Evolutionary conservation across 2,329 filamentous ascomycete species (phyloP), one percentile per base, ranked within the genome.

Genomic region (Aspergillus carbonarius): DNA sequence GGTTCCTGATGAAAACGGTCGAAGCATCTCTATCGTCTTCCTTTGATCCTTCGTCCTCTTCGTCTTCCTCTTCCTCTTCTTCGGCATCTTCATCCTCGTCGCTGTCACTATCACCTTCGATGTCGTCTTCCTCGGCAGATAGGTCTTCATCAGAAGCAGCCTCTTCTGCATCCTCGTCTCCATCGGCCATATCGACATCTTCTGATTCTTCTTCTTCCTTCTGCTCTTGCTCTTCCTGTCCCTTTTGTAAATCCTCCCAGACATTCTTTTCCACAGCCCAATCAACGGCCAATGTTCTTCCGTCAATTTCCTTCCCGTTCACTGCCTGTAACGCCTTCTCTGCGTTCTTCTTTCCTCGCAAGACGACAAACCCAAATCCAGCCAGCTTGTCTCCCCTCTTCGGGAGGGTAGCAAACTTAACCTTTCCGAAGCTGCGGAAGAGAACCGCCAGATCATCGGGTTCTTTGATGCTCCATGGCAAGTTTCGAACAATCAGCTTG

Each of bases 401-500:
- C 1, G 96, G 96, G 54, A 99, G 79, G 66, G 91, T 91, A 37
- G 90, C 88, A 74, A 88, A 89, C 75, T 93, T 96, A 70, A 99
- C 87, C 75, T 97, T 96, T 61, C 95, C 95, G 72, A 89, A 97
- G 70, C 89, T 92, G 69, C 86, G 81, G 76, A 99, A 99, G 4
- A 96, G 80, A 57, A 86, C 83, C 5, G 85, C 82, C 59, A 99
- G 79, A 70, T 98, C 89, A 32, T 96, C 90, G 0, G 90, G 83
- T 8, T 86, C 89, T 77, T 96, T 96, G 72, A 99, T 89, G 66
- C 89, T 96, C 95, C 95, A 99, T 0, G 95, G 93, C 70, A 99
- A 74, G 74, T 99, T 99, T 70, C 95, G 87, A 50, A 99, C 86
- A 73, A 99, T 95, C 64, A 95, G 78, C 73, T 91, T 93, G 0